Percentiles rank a stretch among this genome's conserved stretches.
Evolutionary conservation across 1,284 basidiomycete genomes (phyloP).

Genomic region (Stygiomarasmius scandens): DNA sequence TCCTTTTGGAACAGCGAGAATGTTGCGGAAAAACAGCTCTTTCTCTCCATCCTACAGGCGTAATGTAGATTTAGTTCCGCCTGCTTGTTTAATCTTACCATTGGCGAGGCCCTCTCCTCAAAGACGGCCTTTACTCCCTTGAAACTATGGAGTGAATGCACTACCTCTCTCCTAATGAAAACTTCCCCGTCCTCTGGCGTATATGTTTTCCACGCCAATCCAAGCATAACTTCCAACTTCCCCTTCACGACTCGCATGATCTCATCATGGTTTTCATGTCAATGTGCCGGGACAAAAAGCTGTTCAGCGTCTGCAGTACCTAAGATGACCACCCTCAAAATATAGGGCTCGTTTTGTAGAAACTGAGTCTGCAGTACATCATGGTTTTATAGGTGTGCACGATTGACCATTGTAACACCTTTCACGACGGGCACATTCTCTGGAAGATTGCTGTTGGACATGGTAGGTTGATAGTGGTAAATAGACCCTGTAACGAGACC

Average conservation of each 20-base stretch:
- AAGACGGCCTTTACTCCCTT: constrained; percentile 30
- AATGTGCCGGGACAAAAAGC: constrained; percentile 30
- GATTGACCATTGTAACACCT: constrained; percentile 7
- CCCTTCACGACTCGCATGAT: constrained; percentile 32
- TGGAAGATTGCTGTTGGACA: neutral
- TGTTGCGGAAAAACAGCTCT: constrained; percentile 36
- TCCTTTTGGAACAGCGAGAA: constrained; percentile 19
- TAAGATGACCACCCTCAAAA: neutral
- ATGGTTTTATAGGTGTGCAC: neutral
- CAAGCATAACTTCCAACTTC: constrained; percentile 29
- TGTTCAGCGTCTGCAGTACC: constrained; percentile 17
- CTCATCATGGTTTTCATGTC: constrained; percentile 37
- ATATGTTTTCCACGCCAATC: constrained; percentile 22
- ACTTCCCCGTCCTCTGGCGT: constrained; percentile 33
- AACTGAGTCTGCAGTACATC: constrained; percentile 6
- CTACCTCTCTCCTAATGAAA: constrained; percentile 26
- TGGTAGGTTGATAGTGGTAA: neutral
- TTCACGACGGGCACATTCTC: neutral
- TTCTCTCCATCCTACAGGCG: constrained; percentile 30
- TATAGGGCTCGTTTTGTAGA: constrained; percentile 1
- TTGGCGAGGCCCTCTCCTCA: constrained; percentile 32
- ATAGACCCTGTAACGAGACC: too few species aligned
- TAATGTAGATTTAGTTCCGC: neutral
- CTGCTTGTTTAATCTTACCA: constrained; percentile 22
- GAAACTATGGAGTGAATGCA: constrained; percentile 27